Base-by-base conservation (phyloP, 495 filamentous ascomycete genomes). In the Penicillium alfredii region DNA sequence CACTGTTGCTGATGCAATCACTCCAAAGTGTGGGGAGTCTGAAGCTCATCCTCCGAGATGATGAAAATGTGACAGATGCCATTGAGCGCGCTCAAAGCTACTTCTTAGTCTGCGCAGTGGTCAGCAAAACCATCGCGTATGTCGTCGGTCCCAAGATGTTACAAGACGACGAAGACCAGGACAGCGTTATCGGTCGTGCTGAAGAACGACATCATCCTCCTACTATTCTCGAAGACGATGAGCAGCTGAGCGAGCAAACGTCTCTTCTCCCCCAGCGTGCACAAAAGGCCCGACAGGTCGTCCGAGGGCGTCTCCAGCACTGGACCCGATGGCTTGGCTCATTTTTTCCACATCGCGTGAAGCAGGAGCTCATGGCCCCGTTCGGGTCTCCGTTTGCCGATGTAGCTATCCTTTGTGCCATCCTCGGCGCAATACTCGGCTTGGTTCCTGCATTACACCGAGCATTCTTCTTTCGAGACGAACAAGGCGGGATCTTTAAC, bases 1-100 rank as follows among this genome's bases (percentile, higher is more conserved):
- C 83, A 0, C 61, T 90, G 10, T 63, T 86, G 3, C 69, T 88
- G 3, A 66, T 86, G 21, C 68, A 82, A 36, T 74, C 77, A 5
- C 67, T 88, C 3, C 67, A 76, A 19, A 61, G 73, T 9, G 83
- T 82, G 0, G 81, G 81, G 6, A 79, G 84, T 30, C 56, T 88
- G 6, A 51, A 69, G 11, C 47, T 83, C 9, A 62, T 82, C 14
- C 51, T 65, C 15, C 53, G 56, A 11, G 61, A 60, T 0, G 67
- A 69, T 8, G 78, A 79, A 26, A 66, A 58, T 4, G 52, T 60
- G 2, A 41, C 52, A 1, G 68, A 55, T 3, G 78, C 74, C 0
- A 64, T 87, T 16, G 68, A 76, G 15, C 69, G 83, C 11, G 81
- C 82, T 8, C 77, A 84, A 47, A 74, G 73, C 4, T 88, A 86